Conservation (phyloP, 257 asterid species). For the Striga asiatica region DNA sequence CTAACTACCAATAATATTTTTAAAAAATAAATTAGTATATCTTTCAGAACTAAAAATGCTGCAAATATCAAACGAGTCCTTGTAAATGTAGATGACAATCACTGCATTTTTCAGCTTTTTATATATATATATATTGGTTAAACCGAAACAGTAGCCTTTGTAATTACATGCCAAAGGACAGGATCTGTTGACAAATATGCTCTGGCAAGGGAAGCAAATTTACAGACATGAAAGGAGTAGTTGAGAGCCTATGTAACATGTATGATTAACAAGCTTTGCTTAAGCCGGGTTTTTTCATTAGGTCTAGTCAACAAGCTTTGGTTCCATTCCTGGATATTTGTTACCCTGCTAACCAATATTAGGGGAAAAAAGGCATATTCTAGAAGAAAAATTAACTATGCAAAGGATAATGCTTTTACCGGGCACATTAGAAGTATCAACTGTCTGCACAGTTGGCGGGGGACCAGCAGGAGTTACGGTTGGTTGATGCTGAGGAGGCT, state of each 20-base stretch:
- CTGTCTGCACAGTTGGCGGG: slow-evolving; percentile 92
- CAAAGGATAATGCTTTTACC: slow-evolving; percentile 34
- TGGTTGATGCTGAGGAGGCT: slow-evolving; percentile 42
- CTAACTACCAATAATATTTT: no score
- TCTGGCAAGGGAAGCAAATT: not conserved
- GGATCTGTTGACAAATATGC: not conserved
- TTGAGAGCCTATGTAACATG: not conserved
- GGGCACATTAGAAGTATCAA: slow-evolving; percentile 87
- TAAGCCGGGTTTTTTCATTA: not conserved
- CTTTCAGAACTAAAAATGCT: no score
- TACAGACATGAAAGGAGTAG: not conserved
- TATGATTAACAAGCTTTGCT: not conserved
- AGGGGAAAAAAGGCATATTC: not conserved
- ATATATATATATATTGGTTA: not conserved
- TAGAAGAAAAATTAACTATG: not conserved
- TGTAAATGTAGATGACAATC: no score
- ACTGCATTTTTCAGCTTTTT: no score
- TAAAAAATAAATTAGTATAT: no score
- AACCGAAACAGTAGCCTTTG: not conserved
- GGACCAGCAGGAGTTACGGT: slow-evolving; percentile 72
- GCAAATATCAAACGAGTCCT: no score
- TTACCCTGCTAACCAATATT: not conserved
- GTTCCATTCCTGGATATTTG: not conserved
- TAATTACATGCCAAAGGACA: not conserved
- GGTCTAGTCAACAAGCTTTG: not conserved